Evolutionary conservation across 805 yeast genomes (phyloP).

Genomic region (Saccharomyces mikatae): DNA sequence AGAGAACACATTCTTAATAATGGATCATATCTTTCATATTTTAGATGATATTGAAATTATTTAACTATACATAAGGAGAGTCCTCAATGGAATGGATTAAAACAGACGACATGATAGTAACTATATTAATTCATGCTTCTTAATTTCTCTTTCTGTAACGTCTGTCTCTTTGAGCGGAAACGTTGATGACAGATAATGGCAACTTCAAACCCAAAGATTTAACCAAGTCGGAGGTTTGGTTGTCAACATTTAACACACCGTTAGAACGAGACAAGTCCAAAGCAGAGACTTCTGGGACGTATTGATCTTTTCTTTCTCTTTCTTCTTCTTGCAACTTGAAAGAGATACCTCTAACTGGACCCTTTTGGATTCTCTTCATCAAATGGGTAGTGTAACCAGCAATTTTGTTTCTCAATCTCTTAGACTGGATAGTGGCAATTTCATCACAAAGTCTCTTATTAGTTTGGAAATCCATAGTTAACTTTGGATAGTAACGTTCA

Average conservation of each 20-base stretch:
- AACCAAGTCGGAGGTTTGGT: conserved; percentile 92
- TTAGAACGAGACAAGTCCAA: conserved; percentile 94
- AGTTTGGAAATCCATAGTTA: conserved; percentile 98
- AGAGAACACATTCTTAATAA: background rate
- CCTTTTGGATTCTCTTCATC: conserved; percentile 99
- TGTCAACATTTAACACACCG: conserved; percentile 93
- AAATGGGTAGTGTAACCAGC: conserved; percentile 99
- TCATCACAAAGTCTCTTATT: conserved; percentile 99
- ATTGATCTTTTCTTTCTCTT: conserved; percentile 99
- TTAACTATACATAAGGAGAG: conserved; percentile 1
- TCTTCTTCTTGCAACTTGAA: conserved; percentile 99
- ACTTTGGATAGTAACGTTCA: conserved; percentile 99
- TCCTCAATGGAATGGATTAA: background rate
- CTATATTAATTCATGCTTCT: conserved; percentile 8
- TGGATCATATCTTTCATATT: background rate
- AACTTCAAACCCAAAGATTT: conserved; percentile 86
- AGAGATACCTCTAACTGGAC: conserved; percentile 99
- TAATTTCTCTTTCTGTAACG: conserved; percentile 89
- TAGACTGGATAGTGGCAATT: conserved; percentile 97
- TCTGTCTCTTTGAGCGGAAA: conserved; percentile 86
- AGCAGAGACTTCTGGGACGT: conserved; percentile 99
- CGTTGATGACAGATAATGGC: conserved; percentile 77
- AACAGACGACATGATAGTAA: background rate
- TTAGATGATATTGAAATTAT: conserved; percentile 1
- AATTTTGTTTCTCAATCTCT: conserved; percentile 99